Evolutionary conservation across 108 stramenopile genomes (phyloP), one percentile per base, ranked within the genome.

Genomic region (Seminavis robusta): DNA sequence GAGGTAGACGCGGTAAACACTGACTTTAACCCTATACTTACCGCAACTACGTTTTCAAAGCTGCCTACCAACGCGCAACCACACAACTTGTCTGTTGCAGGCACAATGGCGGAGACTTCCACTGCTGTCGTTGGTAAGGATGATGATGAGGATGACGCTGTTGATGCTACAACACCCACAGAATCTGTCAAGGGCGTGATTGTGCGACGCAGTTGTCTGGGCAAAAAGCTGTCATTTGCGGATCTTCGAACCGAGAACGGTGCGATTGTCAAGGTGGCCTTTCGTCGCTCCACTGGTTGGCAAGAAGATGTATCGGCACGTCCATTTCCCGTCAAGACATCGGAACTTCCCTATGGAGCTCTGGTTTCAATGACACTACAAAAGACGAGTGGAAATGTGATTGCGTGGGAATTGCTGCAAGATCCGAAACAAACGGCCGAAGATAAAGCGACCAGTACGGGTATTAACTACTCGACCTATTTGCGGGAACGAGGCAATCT

Each of bases 401-500:
- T 28, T 3, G 26, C 73, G 3, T 86, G 84, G 84, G 33, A 57
- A 24, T 73, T 86, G n/a, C 42, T 66, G 10, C 48, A 71, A 11
- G 47, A 80, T 63, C 84, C 84, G 2, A 65, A 51, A 53, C 66
- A 76, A 42, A 20, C 71, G 42, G 84, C 84, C 2, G 21, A 68
- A 13, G 34, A 40, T 39, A 23, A 47, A 25, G 84, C 83, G 16
- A 42, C 42, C 39, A 48, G 44, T 51, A 65, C 63, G 7, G 84
- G 80, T 1, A 66, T 86, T 15, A 80, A 78, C 15, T 82, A 66
- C 47, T 77, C 84, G 1, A 61, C 46, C 9, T 86, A 86, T 47
- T 66, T 86, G 40, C 65, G 80, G 51, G 33, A 54, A 43, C 69
- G 84, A 27, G 47, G 60, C 23, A 58, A 77, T 16, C 44, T 33